Percentiles rank a stretch among this genome's conserved stretches.
These are phyloP conservation scores for Myochromella boudieri DNA, from an alignment of 768 basidiomycete genomes.

Conservation along the genomic window DNA sequence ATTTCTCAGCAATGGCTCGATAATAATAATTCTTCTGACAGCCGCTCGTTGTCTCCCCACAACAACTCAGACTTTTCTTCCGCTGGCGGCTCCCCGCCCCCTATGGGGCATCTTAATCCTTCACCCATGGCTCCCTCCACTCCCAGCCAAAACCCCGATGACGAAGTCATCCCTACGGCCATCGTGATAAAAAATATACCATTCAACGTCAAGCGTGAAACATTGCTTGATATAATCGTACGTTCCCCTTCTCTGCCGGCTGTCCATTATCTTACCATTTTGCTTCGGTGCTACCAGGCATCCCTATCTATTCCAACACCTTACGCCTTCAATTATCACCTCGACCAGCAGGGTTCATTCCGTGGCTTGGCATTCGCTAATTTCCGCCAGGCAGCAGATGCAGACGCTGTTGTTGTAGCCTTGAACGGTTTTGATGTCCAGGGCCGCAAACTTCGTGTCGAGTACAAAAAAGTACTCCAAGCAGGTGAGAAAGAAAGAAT, in stretches of 20 bases:
- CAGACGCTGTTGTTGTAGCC: conserved; percentile 93
- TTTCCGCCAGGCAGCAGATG: conserved; percentile 88
- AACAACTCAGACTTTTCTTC: conserved; percentile 90
- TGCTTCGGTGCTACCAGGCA: conserved; percentile 45
- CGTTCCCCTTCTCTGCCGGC: too few species aligned
- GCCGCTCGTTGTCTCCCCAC: conserved; percentile 80
- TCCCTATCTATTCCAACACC: conserved; percentile 94
- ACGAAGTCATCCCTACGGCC: conserved; percentile 97
- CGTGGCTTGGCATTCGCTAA: conserved; percentile 98
- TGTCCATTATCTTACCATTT: conserved; percentile 3
- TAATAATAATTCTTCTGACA: conserved; percentile 62
- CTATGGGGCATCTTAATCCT: conserved; percentile 47
- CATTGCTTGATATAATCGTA: conserved; percentile 94
- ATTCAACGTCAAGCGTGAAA: conserved; percentile 97
- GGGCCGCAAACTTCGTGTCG: conserved; percentile 95
- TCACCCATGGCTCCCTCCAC: conserved; percentile 48
- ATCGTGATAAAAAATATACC: conserved; percentile 99
- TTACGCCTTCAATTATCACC: conserved; percentile 99
- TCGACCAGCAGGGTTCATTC: conserved; percentile 95
- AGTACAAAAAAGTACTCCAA: conserved; percentile 99
- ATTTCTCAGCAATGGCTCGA: conserved; percentile 81
- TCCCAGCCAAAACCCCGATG: conserved; percentile 58
- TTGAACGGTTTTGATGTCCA: conserved; percentile 96
- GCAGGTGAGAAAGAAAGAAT: conserved; percentile 99
- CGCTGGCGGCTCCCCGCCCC: conserved; percentile 75